These are phyloP conservation scores for Spatholobus suberectus DNA, from an alignment of 306 rosid genomes.

Conservation along the genomic window DNA sequence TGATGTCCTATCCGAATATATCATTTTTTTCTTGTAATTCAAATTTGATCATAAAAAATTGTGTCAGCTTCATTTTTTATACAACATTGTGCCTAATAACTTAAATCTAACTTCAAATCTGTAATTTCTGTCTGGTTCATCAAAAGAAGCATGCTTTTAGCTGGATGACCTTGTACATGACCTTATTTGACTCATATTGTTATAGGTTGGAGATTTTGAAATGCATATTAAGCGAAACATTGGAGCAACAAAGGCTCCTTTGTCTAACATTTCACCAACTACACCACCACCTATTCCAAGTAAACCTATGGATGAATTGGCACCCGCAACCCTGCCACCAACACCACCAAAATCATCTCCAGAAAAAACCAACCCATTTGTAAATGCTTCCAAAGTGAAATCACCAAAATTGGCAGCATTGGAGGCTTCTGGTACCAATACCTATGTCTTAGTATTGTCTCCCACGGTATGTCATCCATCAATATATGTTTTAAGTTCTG, in stretches of 20 bases:
- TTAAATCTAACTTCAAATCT: background rate
- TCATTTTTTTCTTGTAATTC: background rate
- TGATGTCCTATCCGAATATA: conserved; percentile 8
- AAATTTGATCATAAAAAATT: conserved; percentile 23
- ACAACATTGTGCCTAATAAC: background rate
- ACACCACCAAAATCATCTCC: conserved; percentile 68
- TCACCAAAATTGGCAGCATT: conserved; percentile 77
- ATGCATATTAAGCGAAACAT: conserved; percentile 91
- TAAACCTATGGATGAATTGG: conserved; percentile 78
- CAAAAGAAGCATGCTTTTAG: conserved; percentile 21
- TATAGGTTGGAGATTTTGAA: conserved; percentile 94
- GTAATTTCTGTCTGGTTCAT: conserved; percentile 7
- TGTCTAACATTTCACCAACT: conserved; percentile 74
- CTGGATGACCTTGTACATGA: conserved; percentile 33
- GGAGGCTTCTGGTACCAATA: conserved; percentile 78
- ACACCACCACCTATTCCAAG: conserved; percentile 84
- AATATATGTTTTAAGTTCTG: background rate
- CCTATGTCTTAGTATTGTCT: conserved; percentile 69
- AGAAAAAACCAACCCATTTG: conserved; percentile 64
- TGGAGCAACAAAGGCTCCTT: conserved; percentile 69
- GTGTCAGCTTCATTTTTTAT: conserved; percentile 2
- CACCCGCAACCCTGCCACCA: conserved; percentile 52
- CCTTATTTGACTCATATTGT: conserved; percentile 37
- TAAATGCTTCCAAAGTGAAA: conserved; percentile 50
- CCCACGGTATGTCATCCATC: conserved; percentile 65